These are phyloP conservation scores for Tolypocladium ophioglossoides DNA, from an alignment of 2,329 filamentous ascomycete genomes.

Conservation along the genomic window DNA sequence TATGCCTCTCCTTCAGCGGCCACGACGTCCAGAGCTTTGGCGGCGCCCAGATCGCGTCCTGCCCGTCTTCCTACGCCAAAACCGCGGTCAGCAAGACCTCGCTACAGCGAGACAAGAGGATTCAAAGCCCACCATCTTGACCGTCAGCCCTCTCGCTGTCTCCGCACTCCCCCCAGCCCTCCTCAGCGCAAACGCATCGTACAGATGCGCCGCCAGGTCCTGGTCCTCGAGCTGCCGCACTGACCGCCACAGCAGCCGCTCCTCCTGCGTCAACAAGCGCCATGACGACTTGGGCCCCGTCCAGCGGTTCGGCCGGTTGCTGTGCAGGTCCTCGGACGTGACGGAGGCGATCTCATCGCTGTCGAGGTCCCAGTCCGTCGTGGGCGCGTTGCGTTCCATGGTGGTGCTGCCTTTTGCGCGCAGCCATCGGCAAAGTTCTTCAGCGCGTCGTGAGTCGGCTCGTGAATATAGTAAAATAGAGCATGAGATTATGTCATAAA, in stretches of 20 bases:
- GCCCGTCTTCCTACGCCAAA: constrained; percentile 14
- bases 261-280: constrained; percentile 48
- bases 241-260: constrained; percentile 51
- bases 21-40: constrained; percentile 70
- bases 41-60: constrained; percentile 34
- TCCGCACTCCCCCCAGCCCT: constrained; percentile 13
- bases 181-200: constrained; percentile 65
- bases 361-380: constrained; percentile 29
- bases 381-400: constrained; percentile 2
- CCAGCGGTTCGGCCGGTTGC: constrained; percentile 60
- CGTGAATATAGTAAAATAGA: background rate
- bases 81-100: background rate
- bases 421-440: background rate
- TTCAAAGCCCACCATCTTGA: constrained; percentile 13
- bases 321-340: constrained; percentile 34
- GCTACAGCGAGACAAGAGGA: background rate
- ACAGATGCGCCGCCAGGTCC: constrained; percentile 68
- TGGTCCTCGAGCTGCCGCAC: constrained; percentile 52
- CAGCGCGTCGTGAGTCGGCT: background rate
- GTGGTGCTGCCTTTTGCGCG: background rate
- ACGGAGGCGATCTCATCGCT: constrained; percentile 36
- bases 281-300: constrained; percentile 58
- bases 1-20: constrained; percentile 55
- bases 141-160: constrained; percentile 15
- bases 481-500: too few relatives aligned